These are phyloP conservation scores for Apiospora saccharicola DNA, from an alignment of 2,329 filamentous ascomycete species.

Conservation along the genomic window DNA sequence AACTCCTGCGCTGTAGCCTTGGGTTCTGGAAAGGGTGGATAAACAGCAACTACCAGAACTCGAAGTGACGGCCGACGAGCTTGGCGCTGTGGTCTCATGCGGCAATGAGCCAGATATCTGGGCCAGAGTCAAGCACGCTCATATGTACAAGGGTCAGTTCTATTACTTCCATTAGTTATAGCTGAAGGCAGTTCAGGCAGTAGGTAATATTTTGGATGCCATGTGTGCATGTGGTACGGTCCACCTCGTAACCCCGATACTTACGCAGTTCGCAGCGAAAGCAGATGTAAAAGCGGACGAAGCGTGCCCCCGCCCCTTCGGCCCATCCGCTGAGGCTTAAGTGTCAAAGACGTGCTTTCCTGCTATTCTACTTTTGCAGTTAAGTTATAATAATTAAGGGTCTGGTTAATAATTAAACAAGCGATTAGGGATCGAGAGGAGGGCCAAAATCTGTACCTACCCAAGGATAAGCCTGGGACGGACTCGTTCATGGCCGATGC, in stretches of 20 bases:
- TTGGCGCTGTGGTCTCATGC: constrained; percentile 2
- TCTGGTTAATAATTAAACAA: neutral
- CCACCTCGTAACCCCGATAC: neutral
- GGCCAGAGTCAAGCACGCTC: neutral
- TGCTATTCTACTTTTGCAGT: neutral
- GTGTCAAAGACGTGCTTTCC: neutral
- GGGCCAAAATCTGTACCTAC: neutral
- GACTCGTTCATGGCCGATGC: too few species aligned
- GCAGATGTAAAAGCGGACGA: neutral
- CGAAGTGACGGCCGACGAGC: neutral
- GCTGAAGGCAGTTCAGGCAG: neutral
- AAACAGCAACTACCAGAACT: constrained; percentile 1
- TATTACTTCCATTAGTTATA: neutral
- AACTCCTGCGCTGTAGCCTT: constrained; percentile 8
- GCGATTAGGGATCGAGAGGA: neutral
- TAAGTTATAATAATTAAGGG: neutral
- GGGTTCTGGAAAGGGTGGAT: constrained; percentile 18
- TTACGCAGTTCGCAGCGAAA: neutral
- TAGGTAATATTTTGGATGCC: neutral
- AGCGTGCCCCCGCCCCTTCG: neutral
- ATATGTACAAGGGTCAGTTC: neutral
- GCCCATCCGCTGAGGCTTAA: neutral
- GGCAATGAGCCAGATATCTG: constrained; percentile 5
- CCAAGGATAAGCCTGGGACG: too few species aligned
- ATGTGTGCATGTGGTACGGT: neutral